phyloP scores from a whole-genome alignment of 2,329 filamentous ascomycete genomes.

The Herpomyces periplanetae region DNA sequence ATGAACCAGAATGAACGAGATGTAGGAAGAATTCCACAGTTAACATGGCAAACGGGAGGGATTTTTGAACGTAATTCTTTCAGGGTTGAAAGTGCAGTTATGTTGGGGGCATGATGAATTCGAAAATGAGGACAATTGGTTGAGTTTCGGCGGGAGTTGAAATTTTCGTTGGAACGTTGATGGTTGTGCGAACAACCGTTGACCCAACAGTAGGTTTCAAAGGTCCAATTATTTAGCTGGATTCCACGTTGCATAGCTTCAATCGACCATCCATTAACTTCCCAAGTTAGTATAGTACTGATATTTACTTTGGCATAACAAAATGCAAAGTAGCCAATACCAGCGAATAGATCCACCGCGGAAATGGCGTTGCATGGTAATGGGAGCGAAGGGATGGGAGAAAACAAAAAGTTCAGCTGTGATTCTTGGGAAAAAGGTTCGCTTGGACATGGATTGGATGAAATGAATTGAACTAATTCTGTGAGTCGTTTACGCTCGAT shows the following conservation, averaged over 20 bases:
- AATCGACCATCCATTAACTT: conserved; percentile 23
- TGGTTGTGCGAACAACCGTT: conserved; percentile 1
- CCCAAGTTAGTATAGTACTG: conserved; percentile 35
- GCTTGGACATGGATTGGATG: conserved; percentile 6
- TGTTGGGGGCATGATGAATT: neutral
- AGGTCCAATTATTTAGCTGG: conserved; percentile 8
- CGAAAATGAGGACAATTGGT: conserved; percentile 2
- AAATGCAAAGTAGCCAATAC: conserved; percentile 78
- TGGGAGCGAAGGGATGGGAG: conserved; percentile 4
- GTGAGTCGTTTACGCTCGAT: conserved; percentile 50
- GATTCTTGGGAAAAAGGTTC: conserved; percentile 7
- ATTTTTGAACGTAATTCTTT: conserved; percentile 2
- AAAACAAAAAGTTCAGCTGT: conserved; percentile 2
- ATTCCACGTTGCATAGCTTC: conserved; percentile 10
- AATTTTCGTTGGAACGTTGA: conserved; percentile 1
- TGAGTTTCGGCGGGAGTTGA: conserved; percentile 1
- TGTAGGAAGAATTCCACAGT: conserved; percentile 16
- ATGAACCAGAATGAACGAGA: conserved; percentile 12
- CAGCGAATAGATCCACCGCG: conserved; percentile 45
- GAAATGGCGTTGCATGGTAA: conserved; percentile 6
- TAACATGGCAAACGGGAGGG: conserved; percentile 14
- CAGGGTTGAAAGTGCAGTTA: conserved; percentile 13
- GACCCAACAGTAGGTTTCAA: conserved; percentile 1
- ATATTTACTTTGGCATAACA: conserved; percentile 33
- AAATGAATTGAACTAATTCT: no score